Evolutionary conservation across 768 basidiomycete species (phyloP).

Genomic region (Pulveroboletus sp.): DNA sequence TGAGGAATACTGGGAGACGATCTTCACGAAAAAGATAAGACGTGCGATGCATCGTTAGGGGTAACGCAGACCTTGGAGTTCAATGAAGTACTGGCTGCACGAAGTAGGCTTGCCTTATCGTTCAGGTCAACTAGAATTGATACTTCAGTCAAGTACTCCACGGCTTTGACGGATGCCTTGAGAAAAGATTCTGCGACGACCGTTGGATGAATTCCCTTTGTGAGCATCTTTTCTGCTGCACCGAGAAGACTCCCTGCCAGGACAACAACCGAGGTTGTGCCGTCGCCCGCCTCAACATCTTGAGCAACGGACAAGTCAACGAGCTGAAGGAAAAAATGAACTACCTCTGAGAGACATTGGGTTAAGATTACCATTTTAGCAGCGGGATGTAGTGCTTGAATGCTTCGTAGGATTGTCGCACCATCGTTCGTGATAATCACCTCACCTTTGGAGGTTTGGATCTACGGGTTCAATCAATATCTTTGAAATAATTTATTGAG

Average conservation of each 20-base stretch:
- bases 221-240: constrained; percentile 94
- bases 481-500: neutral
- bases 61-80: constrained; percentile 78
- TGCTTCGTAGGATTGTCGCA: constrained; percentile 92
- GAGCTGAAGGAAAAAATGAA: constrained; percentile 47
- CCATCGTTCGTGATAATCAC: constrained; percentile 99
- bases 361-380: constrained; percentile 78
- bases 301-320: constrained; percentile 97
- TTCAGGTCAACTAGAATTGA: constrained; percentile 88
- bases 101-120: constrained; percentile 78
- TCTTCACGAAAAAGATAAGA: constrained; percentile 44
- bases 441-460: constrained; percentile 94
- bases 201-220: constrained; percentile 96
- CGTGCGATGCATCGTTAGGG: neutral
- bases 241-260: constrained; percentile 89
- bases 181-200: constrained; percentile 95
- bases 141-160: constrained; percentile 90
- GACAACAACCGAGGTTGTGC: constrained; percentile 96
- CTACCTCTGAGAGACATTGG: neutral
- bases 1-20: constrained; percentile 98
- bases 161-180: constrained; percentile 86
- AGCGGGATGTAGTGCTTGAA: constrained; percentile 95
- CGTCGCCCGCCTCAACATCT: constrained; percentile 98
- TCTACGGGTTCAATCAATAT: constrained; percentile 44
- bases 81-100: constrained; percentile 91